Evolutionary conservation across 129 eudicot genomes (phyloP).

Genomic region (Ambrosia artemisiifolia): DNA sequence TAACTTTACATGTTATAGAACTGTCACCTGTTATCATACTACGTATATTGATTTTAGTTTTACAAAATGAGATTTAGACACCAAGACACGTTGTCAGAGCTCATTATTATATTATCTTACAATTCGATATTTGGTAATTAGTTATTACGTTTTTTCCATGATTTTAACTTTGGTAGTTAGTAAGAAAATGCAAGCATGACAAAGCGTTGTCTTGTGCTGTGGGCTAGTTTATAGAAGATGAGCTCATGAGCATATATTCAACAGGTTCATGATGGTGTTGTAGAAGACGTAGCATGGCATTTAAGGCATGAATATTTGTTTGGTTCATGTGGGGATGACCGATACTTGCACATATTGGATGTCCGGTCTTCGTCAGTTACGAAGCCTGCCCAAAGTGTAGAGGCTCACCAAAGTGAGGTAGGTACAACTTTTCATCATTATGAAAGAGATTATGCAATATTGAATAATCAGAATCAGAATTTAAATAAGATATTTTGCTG

Average conservation of each 20-base stretch:
- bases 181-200: too few relatives aligned
- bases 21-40: not conserved
- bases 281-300: slow-evolving; percentile 95
- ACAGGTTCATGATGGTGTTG: slow-evolving; percentile 79
- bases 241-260: not conserved
- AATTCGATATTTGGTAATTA: too few relatives aligned
- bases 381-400: slow-evolving; percentile 67
- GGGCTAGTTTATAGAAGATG: too few relatives aligned
- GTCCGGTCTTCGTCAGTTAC: slow-evolving; percentile 50
- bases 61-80: too few relatives aligned
- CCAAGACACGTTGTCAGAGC: too few relatives aligned
- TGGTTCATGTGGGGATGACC: slow-evolving; percentile 95
- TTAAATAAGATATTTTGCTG: too few relatives aligned
- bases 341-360: slow-evolving; percentile 78
- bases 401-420: slow-evolving; percentile 95
- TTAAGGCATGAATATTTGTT: slow-evolving; percentile 74
- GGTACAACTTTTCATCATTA: not conserved
- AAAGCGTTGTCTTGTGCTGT: too few relatives aligned
- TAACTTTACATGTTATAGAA: slow-evolving; percentile 8
- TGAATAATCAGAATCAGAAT: too few relatives aligned
- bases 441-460: not conserved
- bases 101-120: too few relatives aligned
- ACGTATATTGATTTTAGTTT: not conserved
- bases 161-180: too few relatives aligned
- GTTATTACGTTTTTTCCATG: too few relatives aligned